Base-by-base conservation (phyloP, 169 alveolate genomes). In the Cryptosporidium parvum region DNA sequence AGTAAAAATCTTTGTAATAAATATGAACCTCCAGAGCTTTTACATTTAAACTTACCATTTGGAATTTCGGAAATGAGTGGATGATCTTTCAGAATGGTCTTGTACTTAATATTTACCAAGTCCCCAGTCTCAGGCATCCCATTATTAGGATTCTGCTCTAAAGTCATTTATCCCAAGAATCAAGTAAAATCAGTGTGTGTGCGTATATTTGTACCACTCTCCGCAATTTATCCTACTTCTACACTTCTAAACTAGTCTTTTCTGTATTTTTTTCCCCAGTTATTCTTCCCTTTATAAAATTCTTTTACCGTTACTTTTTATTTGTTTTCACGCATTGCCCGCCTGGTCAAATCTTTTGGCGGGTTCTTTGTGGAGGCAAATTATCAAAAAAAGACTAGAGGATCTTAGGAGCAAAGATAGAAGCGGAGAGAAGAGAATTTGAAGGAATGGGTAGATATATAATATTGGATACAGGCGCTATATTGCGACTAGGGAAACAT, bases 381-480 rank as follows among this genome's bases (percentile, higher is more conserved):
- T n/a, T 65, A 65, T 65, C 72, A 65, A 65, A 35, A n/a, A n/a
- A 35, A 37, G 72, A 65, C 72, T 65, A 65, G 52, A 65, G 72
- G 72, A 65, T 65, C 72, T 56, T 37, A 65, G 9, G 42, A 37
- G 33, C 9, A 65, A 65, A n/a, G 72, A 65, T 33, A 65, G 26
- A 65, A 65, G 72, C 26, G 26, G 53, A 65, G 72, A 65, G 72
- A 35, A 35, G 26, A 35, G 48, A 65, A 21, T 65, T 31, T n/a
- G 72, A 65, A 65, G 39, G 56, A 29, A 62, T 80, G 75, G 56
- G 52, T 8, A 80, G 75, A 59, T 45, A 62, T 37, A 80, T 80
- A 62, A 48, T 80, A 31, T 67, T 80, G 56, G 89, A 80, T 35
- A 80, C 89, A 42, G 89, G 89, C 12, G 89, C 80, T 18, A 61